Evolutionary conservation across 2,329 filamentous ascomycete species (phyloP), one percentile per base, ranked within the genome.

Genomic region (Aspergillus sp.): DNA sequence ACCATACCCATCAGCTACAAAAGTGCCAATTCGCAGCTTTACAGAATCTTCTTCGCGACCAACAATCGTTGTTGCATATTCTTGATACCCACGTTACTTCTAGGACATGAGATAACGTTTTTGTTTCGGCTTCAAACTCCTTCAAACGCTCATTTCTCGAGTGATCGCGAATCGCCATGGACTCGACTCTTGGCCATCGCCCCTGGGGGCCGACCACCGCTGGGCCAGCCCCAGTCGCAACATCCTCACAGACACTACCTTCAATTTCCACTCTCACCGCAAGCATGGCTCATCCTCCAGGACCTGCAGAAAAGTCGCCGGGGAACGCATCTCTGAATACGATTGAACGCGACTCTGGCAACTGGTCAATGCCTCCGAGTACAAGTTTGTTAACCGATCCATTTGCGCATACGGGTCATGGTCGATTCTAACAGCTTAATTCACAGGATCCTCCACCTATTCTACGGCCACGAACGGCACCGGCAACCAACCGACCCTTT

Each of bases 311-410:
- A 61, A 80, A 81, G 64, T 78, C 76, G 0, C 78, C 77, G 9
- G 76, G 74, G 22, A 75, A 79, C 57, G 69, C 76, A 8, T 80
- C 79, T 5, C 67, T 81, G 64, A 80, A 78, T 57, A 80, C 79
- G 15, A 76, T 80, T 62, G 81, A 83, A 70, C 82, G 84, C 62
- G 84, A 86, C 71, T 87, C 84, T 23, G 84, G 85, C 63, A 85
- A 83, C 71, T 87, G 84, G 84, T 85, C 84, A 57, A 83, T 85
- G 68, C 82, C 84, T 62, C 84, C 84, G 68, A 85, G 83, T 73
- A 84, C 84, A 71, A 82, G 84, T 85, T 76, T 72, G 80, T 72
- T 38, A 60, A 57, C 72, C 57, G 46, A 58, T 57, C 55, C 47
- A 23, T n/a, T 19, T 19, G n/a, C 61, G 48, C 50, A 47, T 59